These are phyloP conservation scores for Fusarium luffae DNA, from an alignment of 2,329 filamentous ascomycete genomes.

Conservation along the genomic window DNA sequence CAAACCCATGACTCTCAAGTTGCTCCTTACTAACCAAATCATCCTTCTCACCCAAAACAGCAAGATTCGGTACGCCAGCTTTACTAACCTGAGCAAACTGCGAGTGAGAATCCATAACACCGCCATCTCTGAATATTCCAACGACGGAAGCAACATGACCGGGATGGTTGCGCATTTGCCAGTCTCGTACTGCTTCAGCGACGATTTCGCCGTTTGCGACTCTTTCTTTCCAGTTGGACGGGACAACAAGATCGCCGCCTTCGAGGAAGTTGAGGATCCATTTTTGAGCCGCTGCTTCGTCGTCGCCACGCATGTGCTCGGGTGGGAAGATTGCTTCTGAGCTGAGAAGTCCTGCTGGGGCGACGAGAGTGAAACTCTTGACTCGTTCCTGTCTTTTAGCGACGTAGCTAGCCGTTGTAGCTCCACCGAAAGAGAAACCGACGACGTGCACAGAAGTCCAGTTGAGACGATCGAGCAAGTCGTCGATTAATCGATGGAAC, in stretches of 20 bases:
- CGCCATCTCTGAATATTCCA: constrained; percentile 58
- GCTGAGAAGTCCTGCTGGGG: constrained; percentile 58
- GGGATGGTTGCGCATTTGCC: constrained; percentile 59
- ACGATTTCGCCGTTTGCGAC: constrained; percentile 57
- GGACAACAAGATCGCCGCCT: constrained; percentile 55
- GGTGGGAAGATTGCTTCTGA: constrained; percentile 39
- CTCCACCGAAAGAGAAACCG: constrained; percentile 62
- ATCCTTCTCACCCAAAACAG: constrained; percentile 44
- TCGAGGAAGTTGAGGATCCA: constrained; percentile 57
- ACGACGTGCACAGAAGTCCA: constrained; percentile 60
- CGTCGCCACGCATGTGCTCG: constrained; percentile 38
- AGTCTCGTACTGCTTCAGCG: constrained; percentile 58
- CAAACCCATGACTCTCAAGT: constrained; percentile 27
- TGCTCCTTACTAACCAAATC: constrained; percentile 32
- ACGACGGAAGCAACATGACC: constrained; percentile 60
- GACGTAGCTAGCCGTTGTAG: constrained; percentile 53
- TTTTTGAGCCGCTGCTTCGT: constrained; percentile 48
- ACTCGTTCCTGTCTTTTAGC: constrained; percentile 47
- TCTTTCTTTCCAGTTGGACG: constrained; percentile 57
- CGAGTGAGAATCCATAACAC: constrained; percentile 51
- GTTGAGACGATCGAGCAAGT: constrained; percentile 52
- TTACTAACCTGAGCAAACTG: constrained; percentile 36
- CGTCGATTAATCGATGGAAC: constrained; percentile 57
- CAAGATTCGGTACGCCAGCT: constrained; percentile 20
- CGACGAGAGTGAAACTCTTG: constrained; percentile 54